Conservation (phyloP, 129 eudicot species). For the Artemisia tridentata region DNA sequence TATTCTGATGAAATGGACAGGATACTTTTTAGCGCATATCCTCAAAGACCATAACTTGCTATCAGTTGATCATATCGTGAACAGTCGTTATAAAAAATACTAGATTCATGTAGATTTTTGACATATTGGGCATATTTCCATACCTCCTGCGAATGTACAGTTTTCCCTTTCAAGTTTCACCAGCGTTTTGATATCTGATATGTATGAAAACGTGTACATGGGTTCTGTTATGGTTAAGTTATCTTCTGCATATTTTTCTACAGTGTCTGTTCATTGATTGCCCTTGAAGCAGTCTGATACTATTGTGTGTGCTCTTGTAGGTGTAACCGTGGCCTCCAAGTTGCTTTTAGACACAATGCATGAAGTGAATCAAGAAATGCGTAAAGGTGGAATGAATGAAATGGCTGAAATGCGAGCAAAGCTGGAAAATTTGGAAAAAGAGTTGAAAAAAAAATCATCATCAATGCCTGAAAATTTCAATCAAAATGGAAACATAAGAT, state of each 20-base stretch:
- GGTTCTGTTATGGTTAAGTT: background rate
- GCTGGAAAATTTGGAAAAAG: conserved; percentile 25
- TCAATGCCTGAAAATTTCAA: background rate
- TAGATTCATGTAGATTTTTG: too few species aligned
- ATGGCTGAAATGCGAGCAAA: conserved; percentile 12
- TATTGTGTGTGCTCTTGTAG: conserved; percentile 4
- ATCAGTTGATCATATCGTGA: too few species aligned
- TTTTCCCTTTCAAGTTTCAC: too few species aligned
- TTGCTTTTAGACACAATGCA: conserved; percentile 24
- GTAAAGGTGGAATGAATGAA: conserved; percentile 12
- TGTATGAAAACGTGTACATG: conserved; percentile 1
- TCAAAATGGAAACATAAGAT: conserved; percentile 9
- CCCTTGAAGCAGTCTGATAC: background rate
- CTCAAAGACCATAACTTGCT: too few species aligned
- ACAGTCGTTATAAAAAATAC: too few species aligned
- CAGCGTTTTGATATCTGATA: too few species aligned
- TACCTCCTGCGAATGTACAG: too few species aligned
- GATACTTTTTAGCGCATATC: too few species aligned
- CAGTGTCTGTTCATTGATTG: background rate
- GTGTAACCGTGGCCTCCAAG: conserved; percentile 26
- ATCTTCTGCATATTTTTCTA: background rate
- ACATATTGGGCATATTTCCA: too few species aligned
- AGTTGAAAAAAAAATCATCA: conserved; percentile 15
- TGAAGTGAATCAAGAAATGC: conserved; percentile 19
- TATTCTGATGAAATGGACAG: too few species aligned